phyloP scores from a whole-genome alignment of 2,329 filamentous ascomycete species.

The Neonectria faginata region DNA sequence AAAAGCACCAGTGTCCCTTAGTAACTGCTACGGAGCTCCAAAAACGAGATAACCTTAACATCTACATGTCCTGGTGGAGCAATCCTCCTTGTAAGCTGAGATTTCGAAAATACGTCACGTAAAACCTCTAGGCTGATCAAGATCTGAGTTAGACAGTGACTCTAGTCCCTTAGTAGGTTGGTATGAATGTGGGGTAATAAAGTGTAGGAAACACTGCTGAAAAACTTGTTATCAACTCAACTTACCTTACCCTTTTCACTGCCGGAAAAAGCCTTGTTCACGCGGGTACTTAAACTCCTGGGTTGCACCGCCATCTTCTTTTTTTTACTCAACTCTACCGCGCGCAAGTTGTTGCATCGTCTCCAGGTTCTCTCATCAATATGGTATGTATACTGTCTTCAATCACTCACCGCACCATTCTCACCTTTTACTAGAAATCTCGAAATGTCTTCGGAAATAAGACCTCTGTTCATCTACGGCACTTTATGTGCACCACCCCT shows the following conservation, averaged over 20 bases:
- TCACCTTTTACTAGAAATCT: background rate
- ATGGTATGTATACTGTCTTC: background rate
- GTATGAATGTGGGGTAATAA: no score
- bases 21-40: no score
- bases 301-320: background rate
- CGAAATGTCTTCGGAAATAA: background rate
- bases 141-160: no score
- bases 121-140: no score
- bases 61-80: background rate
- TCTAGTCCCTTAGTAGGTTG: no score
- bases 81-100: background rate
- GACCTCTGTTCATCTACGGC: slow-evolving; percentile 48
- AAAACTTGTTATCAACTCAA: no score
- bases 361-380: no score
- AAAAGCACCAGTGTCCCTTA: no score
- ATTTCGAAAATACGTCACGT: no score
- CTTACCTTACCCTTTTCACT: background rate
- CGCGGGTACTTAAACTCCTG: background rate
- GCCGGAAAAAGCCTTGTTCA: background rate
- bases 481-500: slow-evolving; percentile 46
- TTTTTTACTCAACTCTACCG: background rate
- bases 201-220: no score
- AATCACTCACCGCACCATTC: background rate
- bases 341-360: background rate
- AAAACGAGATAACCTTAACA: background rate